These are phyloP conservation scores for Chlamydomonas applanata DNA, from an alignment of 139 green algal species.

Conservation along the genomic window DNA sequence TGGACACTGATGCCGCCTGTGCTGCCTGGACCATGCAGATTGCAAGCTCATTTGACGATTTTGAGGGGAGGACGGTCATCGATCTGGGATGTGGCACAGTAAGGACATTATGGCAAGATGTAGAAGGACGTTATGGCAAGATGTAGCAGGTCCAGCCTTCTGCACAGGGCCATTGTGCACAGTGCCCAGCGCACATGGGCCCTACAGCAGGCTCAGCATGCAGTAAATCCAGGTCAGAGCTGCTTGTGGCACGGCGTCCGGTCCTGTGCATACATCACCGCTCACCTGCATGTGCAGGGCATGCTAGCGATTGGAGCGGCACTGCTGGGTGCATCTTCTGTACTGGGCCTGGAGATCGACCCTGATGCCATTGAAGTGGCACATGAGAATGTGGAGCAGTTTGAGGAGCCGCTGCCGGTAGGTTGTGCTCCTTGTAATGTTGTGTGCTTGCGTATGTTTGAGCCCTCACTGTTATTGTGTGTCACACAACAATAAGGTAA, in stretches of 20 bases:
- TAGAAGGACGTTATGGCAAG: too few relatives aligned
- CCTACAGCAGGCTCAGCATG: too few relatives aligned
- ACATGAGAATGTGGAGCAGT: constrained; percentile 68
- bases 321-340: constrained; percentile 69
- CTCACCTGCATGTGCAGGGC: constrained; percentile 51
- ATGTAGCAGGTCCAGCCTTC: too few relatives aligned
- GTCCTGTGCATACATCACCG: neutral
- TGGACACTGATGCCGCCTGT: too few relatives aligned
- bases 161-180: too few relatives aligned
- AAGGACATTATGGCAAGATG: constrained; percentile 4
- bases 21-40: constrained; percentile 49
- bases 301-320: constrained; percentile 84
- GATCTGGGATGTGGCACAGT: constrained; percentile 91
- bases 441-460: neutral
- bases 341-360: constrained; percentile 89
- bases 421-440: neutral
- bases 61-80: constrained; percentile 72
- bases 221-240: too few relatives aligned
- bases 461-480: too few relatives aligned
- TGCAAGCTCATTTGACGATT: constrained; percentile 68
- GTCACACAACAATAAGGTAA: neutral
- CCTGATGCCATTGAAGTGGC: constrained; percentile 71
- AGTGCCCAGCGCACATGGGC: too few relatives aligned
- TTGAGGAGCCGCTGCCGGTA: constrained; percentile 69
- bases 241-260: too few relatives aligned